Base-by-base conservation (phyloP, 2,329 filamentous ascomycete species). In the Akanthomyces lecanii region DNA sequence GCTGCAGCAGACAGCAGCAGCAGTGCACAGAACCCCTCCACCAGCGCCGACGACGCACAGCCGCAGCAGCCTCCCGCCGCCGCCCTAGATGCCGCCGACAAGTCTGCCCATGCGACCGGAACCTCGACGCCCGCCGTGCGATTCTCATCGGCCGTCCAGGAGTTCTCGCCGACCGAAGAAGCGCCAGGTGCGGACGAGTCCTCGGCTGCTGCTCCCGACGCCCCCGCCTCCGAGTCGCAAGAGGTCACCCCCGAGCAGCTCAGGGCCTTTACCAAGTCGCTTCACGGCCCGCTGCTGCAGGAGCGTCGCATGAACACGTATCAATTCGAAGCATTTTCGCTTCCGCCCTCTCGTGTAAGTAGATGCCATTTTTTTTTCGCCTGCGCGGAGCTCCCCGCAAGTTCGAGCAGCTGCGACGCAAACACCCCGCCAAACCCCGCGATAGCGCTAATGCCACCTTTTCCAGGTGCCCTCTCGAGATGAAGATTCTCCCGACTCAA, bases 311-410 rank as follows among this genome's bases (percentile, higher is more conserved):
- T 96, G 81, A 90, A 89, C 72, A 91, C 92, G 72, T 96, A 92
- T 76, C 88, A 89, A 50, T 98, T 93, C 71, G 93, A 97, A 73
- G 89, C 94, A 40, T 88, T 97, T 66, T 98, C 95, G 42, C 81
- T 98, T 59, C 94, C 95, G 44, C 83, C 85, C 38, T 94, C 91
- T 52, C 85, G 91, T 77, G 91, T 94, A 86, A 77, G 89, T 84
- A 44, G 28, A 63, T 64, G 72, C 62, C 48, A 56, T 63, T 57
- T 62, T 63, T 30, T 16, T 16, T 21, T 10, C 8, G 8, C 6
- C 56, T 33, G 55, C 61, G 56, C 63, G 25, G 30, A 12, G 38
- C 14, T 30, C 60, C 6, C 33, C 38, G 44, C 21, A 4, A 48
- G 36, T 50, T n/a, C 7, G 8, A 47, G 36, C 44, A 10, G 4